A percentile compares a stretch with the other conserved stretches of the same genome.
phyloP scores from a whole-genome alignment of 2,329 filamentous ascomycete species.

The Fusarium sp. region DNA sequence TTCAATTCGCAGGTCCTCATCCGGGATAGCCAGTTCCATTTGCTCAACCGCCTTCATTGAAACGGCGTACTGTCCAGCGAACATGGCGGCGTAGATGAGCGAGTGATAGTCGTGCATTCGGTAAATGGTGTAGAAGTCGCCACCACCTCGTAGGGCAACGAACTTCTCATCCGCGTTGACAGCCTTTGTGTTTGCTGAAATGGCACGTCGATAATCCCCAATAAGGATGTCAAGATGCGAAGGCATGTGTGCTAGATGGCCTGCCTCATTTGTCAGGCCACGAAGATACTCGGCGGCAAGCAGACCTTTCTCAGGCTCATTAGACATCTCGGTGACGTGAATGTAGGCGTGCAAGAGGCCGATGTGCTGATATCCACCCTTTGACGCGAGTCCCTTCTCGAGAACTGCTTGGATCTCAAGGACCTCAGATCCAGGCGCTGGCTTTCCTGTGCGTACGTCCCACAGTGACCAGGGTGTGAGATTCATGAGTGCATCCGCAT shows the following conservation, averaged over 20 bases:
- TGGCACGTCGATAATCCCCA: conserved; percentile 75
- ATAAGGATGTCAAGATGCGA: conserved; percentile 79
- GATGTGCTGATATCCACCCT: conserved; percentile 66
- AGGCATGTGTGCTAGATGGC: conserved; percentile 80
- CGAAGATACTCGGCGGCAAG: conserved; percentile 71
- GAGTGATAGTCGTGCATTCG: conserved; percentile 80
- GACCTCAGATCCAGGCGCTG: conserved; percentile 51
- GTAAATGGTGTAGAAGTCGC: conserved; percentile 81
- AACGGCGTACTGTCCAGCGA: conserved; percentile 72
- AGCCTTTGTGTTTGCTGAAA: conserved; percentile 71
- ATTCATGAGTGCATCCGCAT: conserved; percentile 59
- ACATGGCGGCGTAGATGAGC: conserved; percentile 81
- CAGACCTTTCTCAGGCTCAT: conserved; percentile 69
- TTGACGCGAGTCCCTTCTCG: conserved; percentile 62
- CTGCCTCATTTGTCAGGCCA: conserved; percentile 74
- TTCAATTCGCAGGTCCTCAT: conserved; percentile 58
- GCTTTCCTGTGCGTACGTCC: conserved; percentile 53
- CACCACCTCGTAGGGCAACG: conserved; percentile 65
- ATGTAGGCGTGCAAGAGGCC: conserved; percentile 82
- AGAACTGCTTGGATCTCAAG: conserved; percentile 53
- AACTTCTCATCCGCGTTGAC: conserved; percentile 76
- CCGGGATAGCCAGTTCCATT: conserved; percentile 72
- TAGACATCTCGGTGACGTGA: conserved; percentile 83
- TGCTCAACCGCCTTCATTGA: conserved; percentile 69
- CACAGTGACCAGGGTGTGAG: conserved; percentile 59